Conservation (phyloP, 352 stramenopile genomes). For the Pythium myriotylum region DNA sequence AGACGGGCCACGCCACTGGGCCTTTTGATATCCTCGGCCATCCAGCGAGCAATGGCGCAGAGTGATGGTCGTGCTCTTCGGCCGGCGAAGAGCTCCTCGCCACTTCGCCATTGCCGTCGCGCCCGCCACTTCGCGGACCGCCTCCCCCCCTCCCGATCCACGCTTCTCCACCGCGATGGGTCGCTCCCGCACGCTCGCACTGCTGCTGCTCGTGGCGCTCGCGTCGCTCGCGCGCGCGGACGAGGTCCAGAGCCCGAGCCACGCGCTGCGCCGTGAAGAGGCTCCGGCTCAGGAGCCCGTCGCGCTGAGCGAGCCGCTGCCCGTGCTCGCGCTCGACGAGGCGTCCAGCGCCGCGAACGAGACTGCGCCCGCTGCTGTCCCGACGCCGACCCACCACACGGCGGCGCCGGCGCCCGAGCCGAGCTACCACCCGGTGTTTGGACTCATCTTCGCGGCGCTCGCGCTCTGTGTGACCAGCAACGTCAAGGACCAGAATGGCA, state of each 20-base stretch:
- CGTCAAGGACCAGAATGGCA: background rate
- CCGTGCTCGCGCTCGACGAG: conserved; percentile 32
- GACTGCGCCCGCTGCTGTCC: background rate
- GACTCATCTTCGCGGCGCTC: conserved; percentile 19
- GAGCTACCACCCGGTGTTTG: conserved; percentile 20
- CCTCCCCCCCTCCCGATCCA: background rate
- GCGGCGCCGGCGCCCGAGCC: background rate
- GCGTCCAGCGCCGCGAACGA: conserved; percentile 16
- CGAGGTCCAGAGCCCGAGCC: background rate
- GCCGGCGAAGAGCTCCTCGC: conserved; percentile 3
- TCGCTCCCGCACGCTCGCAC: conserved; percentile 12
- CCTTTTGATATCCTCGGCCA: background rate
- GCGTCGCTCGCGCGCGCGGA: conserved; percentile 12
- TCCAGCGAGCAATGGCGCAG: background rate
- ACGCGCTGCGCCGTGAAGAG: conserved; percentile 7
- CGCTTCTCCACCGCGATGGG: background rate
- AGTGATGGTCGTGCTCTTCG: conserved; percentile 15
- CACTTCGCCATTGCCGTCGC: conserved; percentile 16
- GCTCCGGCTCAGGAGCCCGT: background rate
- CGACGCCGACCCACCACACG: background rate
- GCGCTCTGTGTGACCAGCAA: conserved; percentile 26
- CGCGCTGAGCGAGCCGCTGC: conserved; percentile 12
- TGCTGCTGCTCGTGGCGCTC: conserved; percentile 8
- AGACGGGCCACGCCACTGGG: conserved; percentile 12
- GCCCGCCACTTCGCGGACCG: background rate